These are phyloP conservation scores for Teratosphaeria viscida DNA, from an alignment of 2,329 filamentous ascomycete species.

Conservation along the genomic window DNA sequence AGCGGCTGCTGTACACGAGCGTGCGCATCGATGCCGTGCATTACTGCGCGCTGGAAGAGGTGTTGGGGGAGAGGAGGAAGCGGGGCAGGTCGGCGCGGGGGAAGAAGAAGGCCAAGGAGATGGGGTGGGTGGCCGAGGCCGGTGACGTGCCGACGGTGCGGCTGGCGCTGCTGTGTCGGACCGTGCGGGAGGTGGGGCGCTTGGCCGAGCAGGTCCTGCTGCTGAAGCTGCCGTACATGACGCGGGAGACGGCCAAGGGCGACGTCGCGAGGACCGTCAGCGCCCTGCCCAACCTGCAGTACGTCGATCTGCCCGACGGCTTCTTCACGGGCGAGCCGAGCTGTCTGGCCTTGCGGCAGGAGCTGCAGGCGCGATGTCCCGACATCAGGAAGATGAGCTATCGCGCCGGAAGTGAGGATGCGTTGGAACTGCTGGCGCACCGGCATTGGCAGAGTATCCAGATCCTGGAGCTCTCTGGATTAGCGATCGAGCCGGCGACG, in stretches of 20 bases:
- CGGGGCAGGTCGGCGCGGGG: constrained; percentile 42
- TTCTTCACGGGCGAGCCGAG: constrained; percentile 71
- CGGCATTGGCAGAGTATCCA: constrained; percentile 62
- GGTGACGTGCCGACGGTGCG: constrained; percentile 69
- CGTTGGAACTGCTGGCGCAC: constrained; percentile 58
- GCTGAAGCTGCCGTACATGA: constrained; percentile 90
- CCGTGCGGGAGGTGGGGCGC: constrained; percentile 65
- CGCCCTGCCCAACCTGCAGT: constrained; percentile 72
- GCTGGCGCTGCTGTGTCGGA: constrained; percentile 67
- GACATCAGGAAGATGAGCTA: constrained; percentile 87
- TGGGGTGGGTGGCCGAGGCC: constrained; percentile 61
- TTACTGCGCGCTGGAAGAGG: constrained; percentile 80
- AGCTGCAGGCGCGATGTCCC: constrained; percentile 72
- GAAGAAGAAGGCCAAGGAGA: constrained; percentile 14
- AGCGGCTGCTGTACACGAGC: constrained; percentile 59
- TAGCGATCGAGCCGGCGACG: constrained; percentile 59
- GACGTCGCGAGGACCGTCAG: constrained; percentile 79
- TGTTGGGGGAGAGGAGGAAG: constrained; percentile 69
- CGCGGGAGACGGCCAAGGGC: constrained; percentile 73
- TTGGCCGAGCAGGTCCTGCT: constrained; percentile 63
- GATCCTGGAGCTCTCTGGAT: constrained; percentile 57
- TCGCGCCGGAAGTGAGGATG: constrained; percentile 63
- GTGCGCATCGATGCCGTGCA: constrained; percentile 90
- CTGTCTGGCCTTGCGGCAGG: constrained; percentile 66
- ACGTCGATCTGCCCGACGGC: constrained; percentile 82